Evolutionary conservation across 1,284 basidiomycete species (phyloP).

Genomic region (Tilletia horrida): DNA sequence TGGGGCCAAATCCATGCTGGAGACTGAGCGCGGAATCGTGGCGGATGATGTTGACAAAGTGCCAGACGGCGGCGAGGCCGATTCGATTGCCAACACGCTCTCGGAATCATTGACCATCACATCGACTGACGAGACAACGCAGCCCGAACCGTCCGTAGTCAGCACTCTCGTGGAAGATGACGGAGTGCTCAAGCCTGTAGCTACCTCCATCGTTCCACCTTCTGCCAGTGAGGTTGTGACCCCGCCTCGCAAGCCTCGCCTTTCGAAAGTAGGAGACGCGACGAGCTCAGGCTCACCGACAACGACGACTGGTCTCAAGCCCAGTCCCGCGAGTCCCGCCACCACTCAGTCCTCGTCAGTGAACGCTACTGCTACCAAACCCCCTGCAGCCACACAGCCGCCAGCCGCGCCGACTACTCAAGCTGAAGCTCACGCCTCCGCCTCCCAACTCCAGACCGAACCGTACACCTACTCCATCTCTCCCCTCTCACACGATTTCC

Average conservation of each 20-base stretch:
- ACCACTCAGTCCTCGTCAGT: neutral
- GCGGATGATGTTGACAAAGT: neutral
- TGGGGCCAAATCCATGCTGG: slow-evolving; percentile 1
- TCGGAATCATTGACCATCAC: too few species aligned
- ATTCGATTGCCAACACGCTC: neutral
- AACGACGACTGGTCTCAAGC: neutral
- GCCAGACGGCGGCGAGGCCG: neutral
- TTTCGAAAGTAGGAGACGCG: too few species aligned
- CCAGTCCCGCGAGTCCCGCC: neutral
- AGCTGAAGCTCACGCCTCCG: slow-evolving; percentile 12
- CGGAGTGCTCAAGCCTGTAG: neutral
- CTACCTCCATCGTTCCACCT: neutral
- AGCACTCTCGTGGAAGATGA: slow-evolving; percentile 14
- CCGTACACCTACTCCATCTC: slow-evolving; percentile 16
- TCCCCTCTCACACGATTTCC: slow-evolving; percentile 13
- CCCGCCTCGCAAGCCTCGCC: too few species aligned
- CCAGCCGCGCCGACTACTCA: neutral
- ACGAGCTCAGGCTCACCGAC: too few species aligned
- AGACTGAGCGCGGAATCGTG: too few species aligned
- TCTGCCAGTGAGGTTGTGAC: too few species aligned
- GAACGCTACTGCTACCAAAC: neutral
- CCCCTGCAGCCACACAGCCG: neutral
- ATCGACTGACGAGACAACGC: neutral
- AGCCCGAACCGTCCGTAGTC: neutral
- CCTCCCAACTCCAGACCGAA: slow-evolving; percentile 15